Percentiles rank a stretch among this genome's conserved stretches.
Conservation (phyloP, 371 early-diverging fungal genomes). For the Mortierella sp. region DNA sequence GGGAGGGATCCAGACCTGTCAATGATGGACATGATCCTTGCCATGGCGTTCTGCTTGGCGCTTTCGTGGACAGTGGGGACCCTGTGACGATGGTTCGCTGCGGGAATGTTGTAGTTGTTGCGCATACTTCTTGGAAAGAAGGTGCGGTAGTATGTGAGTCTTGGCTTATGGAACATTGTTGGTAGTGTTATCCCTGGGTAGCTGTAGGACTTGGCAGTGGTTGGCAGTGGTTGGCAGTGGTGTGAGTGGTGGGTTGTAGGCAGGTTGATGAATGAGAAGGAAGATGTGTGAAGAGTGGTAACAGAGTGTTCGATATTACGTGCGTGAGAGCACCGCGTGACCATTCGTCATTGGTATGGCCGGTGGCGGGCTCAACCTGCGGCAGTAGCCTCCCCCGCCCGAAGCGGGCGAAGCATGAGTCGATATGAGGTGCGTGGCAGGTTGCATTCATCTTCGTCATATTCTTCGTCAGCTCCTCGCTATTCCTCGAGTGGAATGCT, state of each 20-base stretch:
- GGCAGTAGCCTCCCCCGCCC: too few relatives aligned
- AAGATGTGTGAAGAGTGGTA: too few relatives aligned
- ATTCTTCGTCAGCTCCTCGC: too few relatives aligned
- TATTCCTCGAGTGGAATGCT: too few relatives aligned
- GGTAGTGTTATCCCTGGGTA: not conserved
- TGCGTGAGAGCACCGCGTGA: too few relatives aligned
- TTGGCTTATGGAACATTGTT: conserved; percentile 48
- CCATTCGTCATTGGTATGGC: too few relatives aligned
- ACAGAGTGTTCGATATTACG: too few relatives aligned
- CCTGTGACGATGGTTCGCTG: conserved; percentile 44
- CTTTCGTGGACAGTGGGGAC: conserved; percentile 29
- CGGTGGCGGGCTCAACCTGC: too few relatives aligned
- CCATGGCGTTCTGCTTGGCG: conserved; percentile 52
- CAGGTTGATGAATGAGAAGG: conserved; percentile 3
- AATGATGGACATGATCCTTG: conserved; percentile 47
- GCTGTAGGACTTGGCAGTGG: not conserved
- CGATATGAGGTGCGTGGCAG: too few relatives aligned
- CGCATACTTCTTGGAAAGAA: conserved; percentile 46
- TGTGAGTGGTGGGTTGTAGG: not conserved
- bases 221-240: not conserved
- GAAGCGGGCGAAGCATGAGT: too few relatives aligned
- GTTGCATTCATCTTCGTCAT: too few relatives aligned
- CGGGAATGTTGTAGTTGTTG: conserved; percentile 53
- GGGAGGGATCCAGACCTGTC: conserved; percentile 29
- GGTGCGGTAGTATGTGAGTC: conserved; percentile 54